These are phyloP conservation scores for Tulasnella calospora DNA, from an alignment of 768 basidiomycete genomes.

Conservation along the genomic window DNA sequence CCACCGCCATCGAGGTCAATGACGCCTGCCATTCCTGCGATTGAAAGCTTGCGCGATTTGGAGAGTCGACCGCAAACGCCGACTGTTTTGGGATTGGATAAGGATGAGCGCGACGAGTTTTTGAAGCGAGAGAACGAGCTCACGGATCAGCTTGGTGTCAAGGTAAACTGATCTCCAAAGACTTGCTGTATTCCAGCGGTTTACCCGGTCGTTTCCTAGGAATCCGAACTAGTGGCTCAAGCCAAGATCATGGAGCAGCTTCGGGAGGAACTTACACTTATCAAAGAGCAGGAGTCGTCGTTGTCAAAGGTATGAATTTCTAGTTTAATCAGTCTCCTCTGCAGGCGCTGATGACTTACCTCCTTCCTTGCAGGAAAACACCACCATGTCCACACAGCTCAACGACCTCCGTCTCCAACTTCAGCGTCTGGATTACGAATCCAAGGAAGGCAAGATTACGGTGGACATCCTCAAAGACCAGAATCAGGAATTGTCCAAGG, in stretches of 20 bases:
- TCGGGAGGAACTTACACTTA: constrained; percentile 79
- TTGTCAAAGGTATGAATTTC: constrained; percentile 58
- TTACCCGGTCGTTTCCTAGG: constrained; percentile 38
- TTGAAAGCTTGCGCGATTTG: constrained; percentile 61
- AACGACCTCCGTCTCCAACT: constrained; percentile 89
- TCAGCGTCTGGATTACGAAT: constrained; percentile 89
- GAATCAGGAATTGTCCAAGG: constrained; percentile 76
- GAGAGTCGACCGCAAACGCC: constrained; percentile 91
- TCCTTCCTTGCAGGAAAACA: constrained; percentile 66
- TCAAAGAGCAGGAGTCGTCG: constrained; percentile 83
- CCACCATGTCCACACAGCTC: constrained; percentile 85
- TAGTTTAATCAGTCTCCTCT: neutral
- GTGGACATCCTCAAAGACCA: constrained; percentile 95
- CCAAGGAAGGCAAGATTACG: constrained; percentile 88
- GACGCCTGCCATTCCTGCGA: constrained; percentile 68
- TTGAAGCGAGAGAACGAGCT: constrained; percentile 93
- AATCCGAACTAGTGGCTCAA: constrained; percentile 69
- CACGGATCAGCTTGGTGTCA: constrained; percentile 87
- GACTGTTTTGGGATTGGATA: constrained; percentile 78
- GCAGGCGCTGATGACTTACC: neutral
- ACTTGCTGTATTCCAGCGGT: neutral
- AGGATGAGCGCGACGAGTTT: constrained; percentile 98
- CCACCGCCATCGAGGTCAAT: constrained; percentile 55
- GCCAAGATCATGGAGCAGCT: constrained; percentile 86
- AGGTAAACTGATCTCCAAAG: constrained; percentile 32